phyloP scores from a whole-genome alignment of 2,329 filamentous ascomycete species.

The Fusarium papillatum region DNA sequence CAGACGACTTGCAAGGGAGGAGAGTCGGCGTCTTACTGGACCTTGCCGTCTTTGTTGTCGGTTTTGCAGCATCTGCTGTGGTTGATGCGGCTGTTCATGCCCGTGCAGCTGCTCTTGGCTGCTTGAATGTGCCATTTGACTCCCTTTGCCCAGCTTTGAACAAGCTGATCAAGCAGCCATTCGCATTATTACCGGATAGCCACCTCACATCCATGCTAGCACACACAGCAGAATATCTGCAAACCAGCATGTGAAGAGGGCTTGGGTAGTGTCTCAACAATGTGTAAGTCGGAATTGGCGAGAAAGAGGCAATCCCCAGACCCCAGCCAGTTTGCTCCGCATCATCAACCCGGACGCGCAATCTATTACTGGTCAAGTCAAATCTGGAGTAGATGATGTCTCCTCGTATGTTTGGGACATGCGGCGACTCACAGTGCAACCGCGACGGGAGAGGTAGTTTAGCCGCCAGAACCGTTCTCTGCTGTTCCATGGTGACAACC shows the following conservation, averaged over 20 bases:
- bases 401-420: conserved; percentile 30
- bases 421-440: conserved; percentile 2
- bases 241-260: background rate
- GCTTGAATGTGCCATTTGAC: conserved; percentile 1
- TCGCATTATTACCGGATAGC: background rate
- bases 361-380: background rate
- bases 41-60: background rate
- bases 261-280: background rate
- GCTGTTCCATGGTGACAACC: background rate
- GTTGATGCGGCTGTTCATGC: conserved; percentile 9
- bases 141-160: background rate
- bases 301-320: background rate
- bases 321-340: background rate
- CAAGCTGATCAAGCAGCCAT: background rate
- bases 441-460: background rate
- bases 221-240: background rate
- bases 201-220: background rate
- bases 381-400: conserved; percentile 7
- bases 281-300: background rate
- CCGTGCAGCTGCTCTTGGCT: conserved; percentile 2
- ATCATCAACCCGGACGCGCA: conserved; percentile 4
- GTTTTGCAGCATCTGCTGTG: background rate
- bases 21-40: conserved; percentile 8
- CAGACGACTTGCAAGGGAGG: conserved; percentile 3
- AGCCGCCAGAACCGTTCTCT: background rate